phyloP scores from a whole-genome alignment of 768 basidiomycete genomes.

The Podaxis sp. region DNA sequence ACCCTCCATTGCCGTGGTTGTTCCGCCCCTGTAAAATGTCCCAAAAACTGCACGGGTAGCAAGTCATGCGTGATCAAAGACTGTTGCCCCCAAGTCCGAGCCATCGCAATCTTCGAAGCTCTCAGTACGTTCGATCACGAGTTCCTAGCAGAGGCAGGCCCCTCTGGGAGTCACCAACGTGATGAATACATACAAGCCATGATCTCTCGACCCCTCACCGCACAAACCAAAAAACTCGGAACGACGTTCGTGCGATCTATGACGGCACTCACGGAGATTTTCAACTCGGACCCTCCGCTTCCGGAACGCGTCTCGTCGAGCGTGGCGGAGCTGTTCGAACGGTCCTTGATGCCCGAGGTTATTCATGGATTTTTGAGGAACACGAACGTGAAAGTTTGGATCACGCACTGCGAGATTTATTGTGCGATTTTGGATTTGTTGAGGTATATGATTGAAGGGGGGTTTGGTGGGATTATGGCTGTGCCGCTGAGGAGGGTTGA shows the following conservation, averaged over 20 bases:
- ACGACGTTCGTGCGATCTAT: background rate
- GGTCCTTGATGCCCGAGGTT: constrained; percentile 31
- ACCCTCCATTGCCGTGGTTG: constrained; percentile 36
- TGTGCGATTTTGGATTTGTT: constrained; percentile 29
- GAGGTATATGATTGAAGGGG: constrained; percentile 18
- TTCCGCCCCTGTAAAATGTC: constrained; percentile 23
- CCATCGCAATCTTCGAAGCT: constrained; percentile 33
- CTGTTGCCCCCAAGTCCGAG: constrained; percentile 31
- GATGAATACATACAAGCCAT: constrained; percentile 16
- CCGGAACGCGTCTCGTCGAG: background rate
- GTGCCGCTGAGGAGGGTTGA: constrained; percentile 23
- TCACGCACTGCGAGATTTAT: constrained; percentile 34
- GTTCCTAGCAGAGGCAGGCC: constrained; percentile 25
- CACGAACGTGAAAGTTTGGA: constrained; percentile 34
- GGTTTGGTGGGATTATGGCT: constrained; percentile 22
- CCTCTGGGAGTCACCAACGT: constrained; percentile 7
- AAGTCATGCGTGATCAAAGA: constrained; percentile 27
- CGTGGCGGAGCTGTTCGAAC: constrained; percentile 5
- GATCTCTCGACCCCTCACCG: constrained; percentile 6
- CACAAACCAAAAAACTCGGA: constrained; percentile 2
- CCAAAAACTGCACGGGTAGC: constrained; percentile 26
- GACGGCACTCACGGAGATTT: constrained; percentile 5
- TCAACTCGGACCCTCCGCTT: background rate
- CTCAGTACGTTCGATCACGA: constrained; percentile 32
- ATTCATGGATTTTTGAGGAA: constrained; percentile 32